Conservation (phyloP, 768 basidiomycete species). For the Leccinellum albellum region DNA sequence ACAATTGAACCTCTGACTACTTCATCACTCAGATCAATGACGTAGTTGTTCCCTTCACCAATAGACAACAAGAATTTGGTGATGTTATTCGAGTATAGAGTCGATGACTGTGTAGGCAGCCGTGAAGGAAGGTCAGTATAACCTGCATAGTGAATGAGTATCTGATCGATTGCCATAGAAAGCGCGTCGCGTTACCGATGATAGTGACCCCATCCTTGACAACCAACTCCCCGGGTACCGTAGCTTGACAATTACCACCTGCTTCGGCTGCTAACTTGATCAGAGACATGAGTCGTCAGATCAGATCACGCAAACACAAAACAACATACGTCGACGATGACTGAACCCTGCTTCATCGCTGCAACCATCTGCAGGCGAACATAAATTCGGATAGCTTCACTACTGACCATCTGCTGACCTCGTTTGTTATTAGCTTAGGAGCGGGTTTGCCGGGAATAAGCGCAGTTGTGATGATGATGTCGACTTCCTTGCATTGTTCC, state of each 20-base stretch:
- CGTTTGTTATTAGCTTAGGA: slow-evolving; percentile 77
- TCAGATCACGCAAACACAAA: not conserved
- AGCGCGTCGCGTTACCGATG: slow-evolving; percentile 48
- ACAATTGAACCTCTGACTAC: slow-evolving; percentile 80
- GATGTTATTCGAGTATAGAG: slow-evolving; percentile 88
- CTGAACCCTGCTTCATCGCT: slow-evolving; percentile 90
- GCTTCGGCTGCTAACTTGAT: slow-evolving; percentile 65
- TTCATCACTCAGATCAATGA: slow-evolving; percentile 74
- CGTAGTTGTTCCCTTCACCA: slow-evolving; percentile 57
- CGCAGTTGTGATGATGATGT: slow-evolving; percentile 86
- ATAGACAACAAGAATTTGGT: slow-evolving; percentile 86
- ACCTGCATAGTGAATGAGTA: slow-evolving; percentile 38
- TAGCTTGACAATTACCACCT: slow-evolving; percentile 87
- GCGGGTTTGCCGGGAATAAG: slow-evolving; percentile 85
- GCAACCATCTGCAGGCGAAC: slow-evolving; percentile 56
- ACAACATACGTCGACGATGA: slow-evolving; percentile 64
- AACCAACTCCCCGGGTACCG: slow-evolving; percentile 68
- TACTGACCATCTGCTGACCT: slow-evolving; percentile 31
- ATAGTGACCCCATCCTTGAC: slow-evolving; percentile 76
- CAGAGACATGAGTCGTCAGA: slow-evolving; percentile 12
- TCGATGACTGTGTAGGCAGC: slow-evolving; percentile 84
- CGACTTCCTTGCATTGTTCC: slow-evolving; percentile 85
- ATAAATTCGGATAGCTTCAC: slow-evolving; percentile 5
- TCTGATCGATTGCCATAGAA: not conserved
- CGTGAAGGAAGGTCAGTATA: slow-evolving; percentile 86